Percentiles rank a stretch among this genome's conserved stretches.
These are phyloP conservation scores for Cryoendolithus antarcticus DNA, from an alignment of 2,329 filamentous ascomycete genomes.

Conservation along the genomic window DNA sequence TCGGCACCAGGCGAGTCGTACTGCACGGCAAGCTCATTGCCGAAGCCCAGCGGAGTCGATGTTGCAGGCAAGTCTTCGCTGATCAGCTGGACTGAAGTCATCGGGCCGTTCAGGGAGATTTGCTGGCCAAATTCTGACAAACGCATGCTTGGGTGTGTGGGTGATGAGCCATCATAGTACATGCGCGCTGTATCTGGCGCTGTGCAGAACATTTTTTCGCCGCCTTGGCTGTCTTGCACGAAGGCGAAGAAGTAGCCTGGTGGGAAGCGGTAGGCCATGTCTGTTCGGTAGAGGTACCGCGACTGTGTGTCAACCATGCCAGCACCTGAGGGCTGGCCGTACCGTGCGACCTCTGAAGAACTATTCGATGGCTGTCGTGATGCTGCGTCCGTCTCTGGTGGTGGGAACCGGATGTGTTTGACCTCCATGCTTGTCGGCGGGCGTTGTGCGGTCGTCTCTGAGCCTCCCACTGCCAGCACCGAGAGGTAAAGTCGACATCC, in stretches of 20 bases:
- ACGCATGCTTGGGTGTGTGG: constrained; percentile 36
- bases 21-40: constrained; percentile 92
- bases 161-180: constrained; percentile 19
- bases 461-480: constrained; percentile 62
- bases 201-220: constrained; percentile 64
- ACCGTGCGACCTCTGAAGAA: constrained; percentile 9
- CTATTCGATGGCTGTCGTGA: constrained; percentile 10
- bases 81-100: constrained; percentile 40
- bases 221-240: constrained; percentile 27
- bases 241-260: constrained; percentile 90
- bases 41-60: constrained; percentile 62
- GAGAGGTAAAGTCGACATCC: constrained; percentile 89
- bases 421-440: constrained; percentile 93
- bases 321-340: constrained; percentile 8
- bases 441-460: constrained; percentile 46
- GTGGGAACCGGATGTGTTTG: constrained; percentile 92
- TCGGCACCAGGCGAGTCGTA: constrained; percentile 75
- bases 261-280: constrained; percentile 45
- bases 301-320: constrained; percentile 23
- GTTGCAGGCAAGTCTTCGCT: constrained; percentile 61
- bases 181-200: constrained; percentile 83
- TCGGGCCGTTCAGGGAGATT: constrained; percentile 46
- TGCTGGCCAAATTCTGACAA: constrained; percentile 73
- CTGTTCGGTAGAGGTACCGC: constrained; percentile 23
- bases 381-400: constrained; percentile 29